These are phyloP conservation scores for Septoria linicola DNA, from an alignment of 2,329 filamentous ascomycete species.

Conservation along the genomic window DNA sequence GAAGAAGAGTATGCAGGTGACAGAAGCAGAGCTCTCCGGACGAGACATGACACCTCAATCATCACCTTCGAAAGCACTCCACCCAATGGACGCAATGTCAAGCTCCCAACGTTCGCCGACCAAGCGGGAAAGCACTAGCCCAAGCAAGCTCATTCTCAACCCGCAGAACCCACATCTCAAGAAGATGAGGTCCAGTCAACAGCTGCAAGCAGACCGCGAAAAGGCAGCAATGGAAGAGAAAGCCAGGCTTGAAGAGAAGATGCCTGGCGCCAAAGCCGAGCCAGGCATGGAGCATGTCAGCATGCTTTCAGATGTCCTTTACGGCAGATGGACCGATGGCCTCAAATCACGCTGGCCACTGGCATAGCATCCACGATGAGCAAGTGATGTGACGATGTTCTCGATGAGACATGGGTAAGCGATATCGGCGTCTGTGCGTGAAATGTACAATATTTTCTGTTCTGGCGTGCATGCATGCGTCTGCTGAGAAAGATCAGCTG, in stretches of 20 bases:
- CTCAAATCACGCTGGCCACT: conserved; percentile 56
- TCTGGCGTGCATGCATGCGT: too few relatives aligned
- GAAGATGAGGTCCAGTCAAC: conserved; percentile 60
- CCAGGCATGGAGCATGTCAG: conserved; percentile 90
- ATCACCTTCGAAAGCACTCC: conserved; percentile 30
- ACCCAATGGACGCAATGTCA: conserved; percentile 12
- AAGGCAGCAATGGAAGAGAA: conserved; percentile 52
- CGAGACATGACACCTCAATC: conserved; percentile 31
- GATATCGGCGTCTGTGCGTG: too few relatives aligned
- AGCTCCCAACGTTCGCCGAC: conserved; percentile 23
- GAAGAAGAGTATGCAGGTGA: conserved; percentile 28
- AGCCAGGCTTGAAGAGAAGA: conserved; percentile 50
- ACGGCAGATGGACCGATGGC: conserved; percentile 84
- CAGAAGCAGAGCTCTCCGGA: conserved; percentile 22
- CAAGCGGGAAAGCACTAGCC: conserved; percentile 32
- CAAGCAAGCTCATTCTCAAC: conserved; percentile 69
- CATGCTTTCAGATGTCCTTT: conserved; percentile 84
- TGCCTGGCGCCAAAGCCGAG: conserved; percentile 55
- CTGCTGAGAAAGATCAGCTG: too few relatives aligned
- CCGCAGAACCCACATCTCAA: conserved; percentile 83
- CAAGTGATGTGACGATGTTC: neutral
- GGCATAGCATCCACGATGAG: conserved; percentile 23
- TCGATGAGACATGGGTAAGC: too few relatives aligned
- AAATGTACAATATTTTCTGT: too few relatives aligned
- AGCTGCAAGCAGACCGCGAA: conserved; percentile 45